A percentile compares a stretch with the other conserved stretches of the same genome.
These are phyloP conservation scores for Penicillium parvum DNA, from an alignment of 495 filamentous ascomycete species.

Conservation along the genomic window DNA sequence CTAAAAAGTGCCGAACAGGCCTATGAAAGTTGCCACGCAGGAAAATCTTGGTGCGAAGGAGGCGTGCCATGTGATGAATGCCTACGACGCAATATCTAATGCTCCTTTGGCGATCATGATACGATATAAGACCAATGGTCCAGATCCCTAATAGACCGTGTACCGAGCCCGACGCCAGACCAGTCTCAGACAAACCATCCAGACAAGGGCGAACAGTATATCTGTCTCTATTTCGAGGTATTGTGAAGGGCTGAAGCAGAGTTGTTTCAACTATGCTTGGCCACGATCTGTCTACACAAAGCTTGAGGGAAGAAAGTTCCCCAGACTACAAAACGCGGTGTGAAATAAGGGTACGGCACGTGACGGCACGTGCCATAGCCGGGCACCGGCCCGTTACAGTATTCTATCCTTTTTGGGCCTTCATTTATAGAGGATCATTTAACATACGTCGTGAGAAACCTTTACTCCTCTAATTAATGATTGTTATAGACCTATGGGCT, in stretches of 20 bases:
- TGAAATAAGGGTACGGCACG: no score
- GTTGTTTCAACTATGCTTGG: no score
- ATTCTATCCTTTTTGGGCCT: slow-evolving; percentile 33
- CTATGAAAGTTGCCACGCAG: slow-evolving; percentile 20
- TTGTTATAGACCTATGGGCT: slow-evolving; percentile 27
- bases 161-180: background rate
- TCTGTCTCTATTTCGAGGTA: slow-evolving; percentile 24
- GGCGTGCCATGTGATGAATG: slow-evolving; percentile 24
- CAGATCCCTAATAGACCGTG: background rate
- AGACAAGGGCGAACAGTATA: slow-evolving; percentile 12
- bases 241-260: no score
- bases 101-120: slow-evolving; percentile 5
- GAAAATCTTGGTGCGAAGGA: slow-evolving; percentile 27
- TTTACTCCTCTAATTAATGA: slow-evolving; percentile 27
- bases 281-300: no score
- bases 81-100: slow-evolving; percentile 16
- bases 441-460: slow-evolving; percentile 11
- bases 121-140: background rate
- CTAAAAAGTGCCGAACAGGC: slow-evolving; percentile 10
- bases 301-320: no score
- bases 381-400: no score
- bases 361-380: no score
- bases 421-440: slow-evolving; percentile 27
- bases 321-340: no score
- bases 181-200: background rate